Evolutionary conservation across 371 early-diverging fungal genomes (phyloP).

Genomic region (Cokeromyces recurvatus): DNA sequence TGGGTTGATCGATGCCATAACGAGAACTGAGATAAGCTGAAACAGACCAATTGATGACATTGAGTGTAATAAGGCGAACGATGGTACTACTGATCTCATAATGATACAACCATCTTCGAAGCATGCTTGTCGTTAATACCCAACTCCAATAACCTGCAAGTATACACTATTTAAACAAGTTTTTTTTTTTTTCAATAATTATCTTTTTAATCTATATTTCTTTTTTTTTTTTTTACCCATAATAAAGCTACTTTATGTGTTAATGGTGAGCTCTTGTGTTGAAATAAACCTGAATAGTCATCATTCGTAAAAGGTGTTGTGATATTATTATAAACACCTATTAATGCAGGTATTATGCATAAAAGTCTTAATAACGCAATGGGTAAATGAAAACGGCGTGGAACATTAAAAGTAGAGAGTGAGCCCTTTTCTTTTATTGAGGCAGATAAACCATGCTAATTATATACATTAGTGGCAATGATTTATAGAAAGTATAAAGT

Average conservation of each 20-base stretch:
- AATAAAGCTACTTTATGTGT: conserved; percentile 54
- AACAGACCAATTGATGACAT: conserved; percentile 56
- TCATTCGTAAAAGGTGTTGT: conserved; percentile 29
- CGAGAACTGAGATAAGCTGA: conserved; percentile 48
- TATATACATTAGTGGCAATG: no score
- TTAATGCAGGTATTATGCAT: conserved; percentile 45
- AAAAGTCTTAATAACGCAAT: conserved; percentile 33
- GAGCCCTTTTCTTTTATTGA: conserved; percentile 18
- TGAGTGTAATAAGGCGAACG: conserved; percentile 56
- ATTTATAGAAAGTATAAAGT: no score
- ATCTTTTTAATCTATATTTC: no score
- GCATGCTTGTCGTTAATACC: conserved; percentile 55
- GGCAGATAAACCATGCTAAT: conserved; percentile 9
- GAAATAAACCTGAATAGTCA: conserved; percentile 44
- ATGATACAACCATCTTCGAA: conserved; percentile 56
- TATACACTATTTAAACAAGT: conserved; percentile 32
- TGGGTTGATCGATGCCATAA: conserved; percentile 55
- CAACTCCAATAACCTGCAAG: conserved; percentile 60
- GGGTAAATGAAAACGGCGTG: conserved; percentile 35
- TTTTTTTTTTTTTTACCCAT: conserved; percentile 39
- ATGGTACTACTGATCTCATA: conserved; percentile 57
- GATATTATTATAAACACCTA: conserved; percentile 44
- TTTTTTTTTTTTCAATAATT: neutral
- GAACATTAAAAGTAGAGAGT: conserved; percentile 38
- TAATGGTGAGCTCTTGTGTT: conserved; percentile 51